Evolutionary conservation across 2,329 filamentous ascomycete genomes (phyloP).

Genomic region (Neofusicoccum kwambonambiense): DNA sequence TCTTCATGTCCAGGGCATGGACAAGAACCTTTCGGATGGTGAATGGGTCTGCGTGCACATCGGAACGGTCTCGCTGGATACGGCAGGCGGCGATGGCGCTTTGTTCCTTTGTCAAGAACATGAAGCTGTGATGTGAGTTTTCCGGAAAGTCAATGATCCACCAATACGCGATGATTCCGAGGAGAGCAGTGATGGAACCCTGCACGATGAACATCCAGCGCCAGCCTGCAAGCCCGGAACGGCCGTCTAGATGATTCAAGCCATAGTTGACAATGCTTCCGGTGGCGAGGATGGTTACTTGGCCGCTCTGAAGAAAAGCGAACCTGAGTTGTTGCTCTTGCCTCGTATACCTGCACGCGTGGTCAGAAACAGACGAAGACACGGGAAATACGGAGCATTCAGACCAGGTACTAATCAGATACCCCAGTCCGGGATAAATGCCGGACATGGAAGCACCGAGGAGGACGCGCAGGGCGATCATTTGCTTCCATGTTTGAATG

Average conservation of each 20-base stretch:
- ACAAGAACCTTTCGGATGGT: conserved; percentile 54
- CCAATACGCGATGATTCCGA: conserved; percentile 63
- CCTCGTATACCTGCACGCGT: conserved; percentile 50
- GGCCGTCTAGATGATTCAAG: conserved; percentile 62
- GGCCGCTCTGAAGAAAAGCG: conserved; percentile 62
- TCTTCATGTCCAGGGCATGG: conserved; percentile 59
- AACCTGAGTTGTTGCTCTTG: conserved; percentile 65
- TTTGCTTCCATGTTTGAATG: conserved; percentile 65
- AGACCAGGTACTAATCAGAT: conserved; percentile 59
- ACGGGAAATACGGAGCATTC: neutral
- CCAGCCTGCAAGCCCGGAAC: conserved; percentile 59
- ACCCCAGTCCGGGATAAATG: conserved; percentile 45
- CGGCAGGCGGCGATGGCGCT: conserved; percentile 55
- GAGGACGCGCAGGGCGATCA: conserved; percentile 66
- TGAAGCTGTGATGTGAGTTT: conserved; percentile 55
- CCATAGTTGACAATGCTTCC: conserved; percentile 68
- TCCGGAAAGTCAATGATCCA: conserved; percentile 73
- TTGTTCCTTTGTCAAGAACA: conserved; percentile 58
- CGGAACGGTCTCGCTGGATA: conserved; percentile 61
- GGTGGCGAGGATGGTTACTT: conserved; percentile 65
- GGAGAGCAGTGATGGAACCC: conserved; percentile 56
- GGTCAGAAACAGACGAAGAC: neutral
- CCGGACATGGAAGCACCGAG: conserved; percentile 62
- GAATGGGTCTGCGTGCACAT: conserved; percentile 58
- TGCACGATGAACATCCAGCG: conserved; percentile 70